These are phyloP conservation scores for Exophiala calicioides DNA, from an alignment of 2,329 filamentous ascomycete genomes.

Conservation along the genomic window DNA sequence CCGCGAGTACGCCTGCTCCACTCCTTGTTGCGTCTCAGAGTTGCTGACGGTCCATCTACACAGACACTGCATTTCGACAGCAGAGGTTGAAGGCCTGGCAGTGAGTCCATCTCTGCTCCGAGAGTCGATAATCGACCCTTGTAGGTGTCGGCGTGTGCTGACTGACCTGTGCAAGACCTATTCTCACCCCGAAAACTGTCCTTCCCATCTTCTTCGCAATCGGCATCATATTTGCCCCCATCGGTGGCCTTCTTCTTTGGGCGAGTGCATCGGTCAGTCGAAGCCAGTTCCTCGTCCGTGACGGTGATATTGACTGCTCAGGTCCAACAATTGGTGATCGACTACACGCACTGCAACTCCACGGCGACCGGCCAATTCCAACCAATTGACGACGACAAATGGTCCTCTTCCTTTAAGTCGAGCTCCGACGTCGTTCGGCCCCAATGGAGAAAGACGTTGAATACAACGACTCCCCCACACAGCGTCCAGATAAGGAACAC, in stretches of 20 bases:
- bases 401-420: conserved; percentile 72
- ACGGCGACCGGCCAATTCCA: conserved; percentile 54
- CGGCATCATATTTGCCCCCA: conserved; percentile 88
- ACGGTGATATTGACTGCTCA: conserved; percentile 40
- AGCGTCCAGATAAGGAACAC: conserved; percentile 39
- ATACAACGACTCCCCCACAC: conserved; percentile 29
- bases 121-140: too few species aligned
- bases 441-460: conserved; percentile 34
- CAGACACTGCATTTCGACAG: conserved; percentile 95
- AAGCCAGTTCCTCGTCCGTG: background rate
- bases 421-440: conserved; percentile 42
- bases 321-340: conserved; percentile 88
- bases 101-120: conserved; percentile 57
- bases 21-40: conserved; percentile 1
- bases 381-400: conserved; percentile 58
- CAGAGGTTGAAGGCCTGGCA: conserved; percentile 99
- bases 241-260: conserved; percentile 82
- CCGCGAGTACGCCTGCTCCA: conserved; percentile 67
- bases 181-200: conserved; percentile 91
- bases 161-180: conserved; percentile 63
- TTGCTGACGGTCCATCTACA: conserved; percentile 23
- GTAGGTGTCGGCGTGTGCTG: too few species aligned
- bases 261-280: conserved; percentile 72
- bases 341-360: conserved; percentile 77
- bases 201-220: conserved; percentile 88